Base-by-base conservation (phyloP, 306 rosid species). In the Dryas alaskensis region DNA sequence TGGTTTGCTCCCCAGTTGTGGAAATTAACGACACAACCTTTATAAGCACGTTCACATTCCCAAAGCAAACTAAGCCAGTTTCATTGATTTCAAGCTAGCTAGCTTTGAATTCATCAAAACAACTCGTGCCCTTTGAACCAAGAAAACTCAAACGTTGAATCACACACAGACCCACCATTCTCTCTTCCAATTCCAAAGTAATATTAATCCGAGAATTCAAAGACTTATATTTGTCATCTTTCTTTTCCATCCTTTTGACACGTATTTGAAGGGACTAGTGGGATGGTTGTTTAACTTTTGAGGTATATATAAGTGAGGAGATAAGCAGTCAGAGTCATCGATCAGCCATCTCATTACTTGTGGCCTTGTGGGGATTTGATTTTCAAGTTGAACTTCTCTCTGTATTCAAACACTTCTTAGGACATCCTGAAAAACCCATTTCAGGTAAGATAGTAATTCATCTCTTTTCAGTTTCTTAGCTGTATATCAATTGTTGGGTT, bases 31-130 rank as follows among this genome's bases (percentile, higher is more conserved):
- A 45, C 57, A 60, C 73, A 37, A 25, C 50, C 70, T 47, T 48
- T 65, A 55, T 62, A 64, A 43, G 66, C 10, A 0, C 50, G 71
- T 37, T 6, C 71, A 46, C 72, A 69, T 65, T 3, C 42, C 42
- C 25, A 4, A 48, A 65, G 10, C 48, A 55, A 72, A 73, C 9
- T 75, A 10, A 50, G 43, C 43, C n/a, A 39, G 78, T 61, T 22
- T 43, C 3, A 31, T 3, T 64, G 79, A 47, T 65, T 52, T 77
- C 76, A 1, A 63, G 76, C 37, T 22, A 31, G 37, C 37, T 31
- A 31, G 37, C 85, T 81, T 91, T 91, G 96, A 93, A 86, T 78
- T 31, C 62, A 48, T 87, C 88, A 81, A 89, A 72, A 54, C 22
- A 7, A 31, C 84, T 85, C 87, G 87, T 89, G 96, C 37, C 39